Base-by-base conservation (phyloP, 2,329 filamentous ascomycete species). In the Colletotrichum lindemuthianum region DNA sequence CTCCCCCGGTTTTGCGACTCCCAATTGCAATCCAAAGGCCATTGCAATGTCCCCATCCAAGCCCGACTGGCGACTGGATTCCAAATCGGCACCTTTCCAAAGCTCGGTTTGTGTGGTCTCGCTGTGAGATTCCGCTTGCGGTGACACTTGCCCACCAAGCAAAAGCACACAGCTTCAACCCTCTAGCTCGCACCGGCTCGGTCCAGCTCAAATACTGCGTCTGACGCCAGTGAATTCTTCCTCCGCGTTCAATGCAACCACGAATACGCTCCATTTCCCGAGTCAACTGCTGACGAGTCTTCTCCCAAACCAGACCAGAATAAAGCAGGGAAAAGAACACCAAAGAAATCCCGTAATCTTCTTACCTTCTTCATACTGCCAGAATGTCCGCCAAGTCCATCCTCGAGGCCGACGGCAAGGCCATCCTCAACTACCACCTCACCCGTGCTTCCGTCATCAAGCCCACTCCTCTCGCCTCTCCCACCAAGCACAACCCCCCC, bases 381-480 rank as follows among this genome's bases (percentile, higher is more conserved):
- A 77, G 66, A 72, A 81, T 81, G 79, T 81, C 79, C 72, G 79
- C 96, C 82, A 99, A 99, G 86, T 92, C 95, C 72, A 98, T 99
- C 79, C 84, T 92, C 87, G 96, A 99, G 88, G 95, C 95, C 87
- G 96, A 99, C 86, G 96, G 96, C 89, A 99, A 99, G 92, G 96
- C 96, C 88, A 98, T 99, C 86, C 88, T 99, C 88, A 98, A 97
- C 92, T 99, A 98, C 88, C 96, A 98, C 87, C 93, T 99, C 83
- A 98, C 96, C 74, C 92, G 96, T 79, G 93, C 96, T 73, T 90
- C 93, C 71, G 91, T 97, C 80, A 97, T 99, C 89, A 98, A 97
- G 91, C 92, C 95, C 72, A 95, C 93, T 76, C 93, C 96, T 82
- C 93, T 98, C 63, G 92, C 94, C 72, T 79, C 87, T 71, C 86